Conservation (phyloP, 352 stramenopile genomes). For the Globisporangium mamillatum region DNA sequence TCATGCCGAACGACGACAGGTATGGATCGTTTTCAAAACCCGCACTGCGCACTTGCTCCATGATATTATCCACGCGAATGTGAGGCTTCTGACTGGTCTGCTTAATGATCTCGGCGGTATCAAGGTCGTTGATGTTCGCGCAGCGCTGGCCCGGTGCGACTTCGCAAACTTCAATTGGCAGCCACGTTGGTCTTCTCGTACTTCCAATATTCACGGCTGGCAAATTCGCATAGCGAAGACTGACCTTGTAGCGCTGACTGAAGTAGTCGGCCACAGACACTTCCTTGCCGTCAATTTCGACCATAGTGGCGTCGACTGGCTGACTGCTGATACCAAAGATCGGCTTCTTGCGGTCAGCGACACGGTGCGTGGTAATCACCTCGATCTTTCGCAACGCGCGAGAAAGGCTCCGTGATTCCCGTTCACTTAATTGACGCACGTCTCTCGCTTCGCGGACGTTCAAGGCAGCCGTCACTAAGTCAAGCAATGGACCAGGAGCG, state of each 20-base stretch:
- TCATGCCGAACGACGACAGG: neutral
- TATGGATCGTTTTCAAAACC: neutral
- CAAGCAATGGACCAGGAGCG: neutral
- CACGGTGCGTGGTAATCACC: neutral
- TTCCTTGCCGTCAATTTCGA: neutral
- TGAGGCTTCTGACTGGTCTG: neutral
- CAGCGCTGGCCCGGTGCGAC: neutral
- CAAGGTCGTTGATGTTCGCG: neutral
- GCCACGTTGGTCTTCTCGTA: neutral
- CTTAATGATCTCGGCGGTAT: neutral
- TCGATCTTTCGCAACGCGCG: neutral
- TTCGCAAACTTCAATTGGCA: neutral
- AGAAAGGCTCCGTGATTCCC: neutral
- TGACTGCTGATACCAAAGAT: neutral
- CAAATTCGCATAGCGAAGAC: neutral
- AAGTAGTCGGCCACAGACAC: neutral
- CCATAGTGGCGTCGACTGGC: neutral
- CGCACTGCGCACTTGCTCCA: neutral
- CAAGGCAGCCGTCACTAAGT: neutral
- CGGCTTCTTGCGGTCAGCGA: neutral
- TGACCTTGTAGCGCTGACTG: neutral
- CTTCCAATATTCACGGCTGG: neutral
- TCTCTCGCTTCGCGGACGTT: neutral
- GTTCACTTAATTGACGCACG: neutral
- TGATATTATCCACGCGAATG: neutral